These are phyloP conservation scores for Penicillium daleae DNA, from an alignment of 495 filamentous ascomycete species.

Conservation along the genomic window DNA sequence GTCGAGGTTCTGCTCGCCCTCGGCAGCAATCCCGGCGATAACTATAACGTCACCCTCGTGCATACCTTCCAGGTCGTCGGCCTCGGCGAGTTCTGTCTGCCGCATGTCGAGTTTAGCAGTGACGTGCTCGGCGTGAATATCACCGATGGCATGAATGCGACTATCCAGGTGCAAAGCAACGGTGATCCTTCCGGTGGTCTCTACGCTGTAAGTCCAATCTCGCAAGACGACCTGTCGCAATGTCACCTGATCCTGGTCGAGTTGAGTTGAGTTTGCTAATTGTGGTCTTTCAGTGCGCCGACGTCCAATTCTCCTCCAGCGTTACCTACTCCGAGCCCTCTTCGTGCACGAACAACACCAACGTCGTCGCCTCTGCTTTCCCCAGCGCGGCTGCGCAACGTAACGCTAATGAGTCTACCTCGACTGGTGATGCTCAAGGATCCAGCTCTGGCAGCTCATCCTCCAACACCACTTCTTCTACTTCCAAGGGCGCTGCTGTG, in stretches of 20 bases:
- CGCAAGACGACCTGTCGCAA: not conserved
- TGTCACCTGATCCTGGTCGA: not conserved
- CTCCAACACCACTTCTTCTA: constrained; percentile 10
- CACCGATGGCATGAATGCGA: constrained; percentile 61
- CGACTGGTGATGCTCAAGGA: constrained; percentile 33
- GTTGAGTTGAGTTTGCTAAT: constrained; percentile 2
- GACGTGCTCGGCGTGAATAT: constrained; percentile 37
- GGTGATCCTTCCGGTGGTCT: constrained; percentile 56
- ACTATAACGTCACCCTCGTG: constrained; percentile 59
- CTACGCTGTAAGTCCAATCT: constrained; percentile 51
- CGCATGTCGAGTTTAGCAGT: constrained; percentile 43
- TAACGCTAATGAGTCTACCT: constrained; percentile 43
- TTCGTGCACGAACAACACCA: constrained; percentile 57
- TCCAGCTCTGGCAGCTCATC: constrained; percentile 13
- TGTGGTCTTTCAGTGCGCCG: constrained; percentile 54
- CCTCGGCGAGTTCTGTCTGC: constrained; percentile 60
- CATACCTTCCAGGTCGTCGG: constrained; percentile 55
- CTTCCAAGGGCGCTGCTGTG: constrained; percentile 31
- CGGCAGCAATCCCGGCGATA: constrained; percentile 52
- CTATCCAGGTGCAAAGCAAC: constrained; percentile 63
- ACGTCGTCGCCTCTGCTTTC: constrained; percentile 41
- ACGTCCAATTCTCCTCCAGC: constrained; percentile 57
- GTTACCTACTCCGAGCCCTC: constrained; percentile 35
- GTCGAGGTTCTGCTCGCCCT: constrained; percentile 60
- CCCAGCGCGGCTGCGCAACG: constrained; percentile 37